A percentile compares a stretch with the other conserved stretches of the same genome.
These are phyloP conservation scores for Mycosphaerella sp. DNA, from an alignment of 2,329 filamentous ascomycete genomes.

Conservation along the genomic window DNA sequence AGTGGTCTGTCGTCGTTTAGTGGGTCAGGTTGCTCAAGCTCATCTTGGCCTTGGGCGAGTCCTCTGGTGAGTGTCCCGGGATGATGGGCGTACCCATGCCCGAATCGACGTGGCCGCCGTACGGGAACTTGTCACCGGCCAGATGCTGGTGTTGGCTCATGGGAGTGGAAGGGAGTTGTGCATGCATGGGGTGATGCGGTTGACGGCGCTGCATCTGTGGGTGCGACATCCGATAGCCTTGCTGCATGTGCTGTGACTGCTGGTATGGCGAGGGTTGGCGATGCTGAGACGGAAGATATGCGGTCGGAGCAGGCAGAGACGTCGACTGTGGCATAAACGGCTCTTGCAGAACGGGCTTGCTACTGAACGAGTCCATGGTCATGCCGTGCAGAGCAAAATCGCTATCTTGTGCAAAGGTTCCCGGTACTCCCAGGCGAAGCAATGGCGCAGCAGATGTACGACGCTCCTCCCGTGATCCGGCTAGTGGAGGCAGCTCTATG, in stretches of 20 bases:
- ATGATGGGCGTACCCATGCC: slow-evolving; percentile 28
- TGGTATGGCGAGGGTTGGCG: slow-evolving; percentile 22
- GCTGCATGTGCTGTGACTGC: slow-evolving; percentile 26
- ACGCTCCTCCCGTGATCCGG: slow-evolving; percentile 28
- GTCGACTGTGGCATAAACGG: slow-evolving; percentile 31
- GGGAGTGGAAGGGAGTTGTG: slow-evolving; percentile 19
- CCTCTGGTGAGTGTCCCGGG: slow-evolving; percentile 28
- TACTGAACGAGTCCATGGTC: slow-evolving; percentile 21
- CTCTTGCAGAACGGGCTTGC: slow-evolving; percentile 31
- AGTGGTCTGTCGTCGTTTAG: slow-evolving; percentile 16
- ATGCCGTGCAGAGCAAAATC: slow-evolving; percentile 31
- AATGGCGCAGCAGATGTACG: slow-evolving; percentile 31
- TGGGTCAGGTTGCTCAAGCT: slow-evolving; percentile 36
- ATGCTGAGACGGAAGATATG: slow-evolving; percentile 25
- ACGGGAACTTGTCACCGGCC: slow-evolving; percentile 18
- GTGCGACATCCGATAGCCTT: slow-evolving; percentile 3
- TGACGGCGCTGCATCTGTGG: slow-evolving; percentile 20
- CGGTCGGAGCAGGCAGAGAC: slow-evolving; percentile 23
- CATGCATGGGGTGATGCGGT: slow-evolving; percentile 19
- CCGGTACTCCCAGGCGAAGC: slow-evolving; percentile 35
- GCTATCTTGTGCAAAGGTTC: slow-evolving; percentile 29
- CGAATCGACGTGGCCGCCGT: slow-evolving; percentile 25
- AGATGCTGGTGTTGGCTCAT: slow-evolving; percentile 10
- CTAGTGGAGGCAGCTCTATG: slow-evolving; percentile 41
- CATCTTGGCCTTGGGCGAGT: slow-evolving; percentile 37